Conservation (phyloP, 1,139 yeast genomes). For the Candida sp. region DNA sequence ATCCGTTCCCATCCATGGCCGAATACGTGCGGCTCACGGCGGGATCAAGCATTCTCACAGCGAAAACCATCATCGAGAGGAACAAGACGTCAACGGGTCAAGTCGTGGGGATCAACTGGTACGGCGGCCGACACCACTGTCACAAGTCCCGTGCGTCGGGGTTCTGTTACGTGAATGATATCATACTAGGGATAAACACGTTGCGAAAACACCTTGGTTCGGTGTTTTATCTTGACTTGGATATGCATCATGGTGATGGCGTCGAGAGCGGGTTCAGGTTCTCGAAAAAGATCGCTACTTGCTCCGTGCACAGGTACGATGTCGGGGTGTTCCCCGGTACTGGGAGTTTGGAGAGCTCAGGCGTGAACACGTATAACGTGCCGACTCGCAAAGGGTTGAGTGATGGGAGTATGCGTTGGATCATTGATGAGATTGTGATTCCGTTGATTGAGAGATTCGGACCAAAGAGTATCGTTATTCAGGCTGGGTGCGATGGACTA, state of each 20-base stretch:
- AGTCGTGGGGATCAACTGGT: slow-evolving; percentile 67
- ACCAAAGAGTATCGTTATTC: slow-evolving; percentile 64
- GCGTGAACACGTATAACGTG: slow-evolving; percentile 49
- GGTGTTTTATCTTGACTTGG: slow-evolving; percentile 70
- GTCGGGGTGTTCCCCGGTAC: slow-evolving; percentile 79
- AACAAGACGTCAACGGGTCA: slow-evolving; percentile 12
- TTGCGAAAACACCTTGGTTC: slow-evolving; percentile 50
- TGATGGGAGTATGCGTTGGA: slow-evolving; percentile 42
- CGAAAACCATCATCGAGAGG: slow-evolving; percentile 26
- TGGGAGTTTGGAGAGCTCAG: slow-evolving; percentile 42
- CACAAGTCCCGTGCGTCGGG: slow-evolving; percentile 63
- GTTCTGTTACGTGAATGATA: slow-evolving; percentile 76
- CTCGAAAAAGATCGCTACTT: slow-evolving; percentile 59
- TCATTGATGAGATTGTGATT: slow-evolving; percentile 44
- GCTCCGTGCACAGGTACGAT: slow-evolving; percentile 69
- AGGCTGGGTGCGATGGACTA: slow-evolving; percentile 78
- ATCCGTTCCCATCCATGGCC: slow-evolving; percentile 56
- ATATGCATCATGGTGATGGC: slow-evolving; percentile 83
- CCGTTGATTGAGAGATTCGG: slow-evolving; percentile 42
- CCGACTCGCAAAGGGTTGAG: slow-evolving; percentile 62
- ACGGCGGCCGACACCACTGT: slow-evolving; percentile 83
- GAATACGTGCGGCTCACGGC: slow-evolving; percentile 55
- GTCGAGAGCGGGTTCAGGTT: slow-evolving; percentile 68
- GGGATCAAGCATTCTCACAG: slow-evolving; percentile 63
- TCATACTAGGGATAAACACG: slow-evolving; percentile 54